Percentiles rank a stretch among this genome's conserved stretches.
Conservation (phyloP, 2,329 filamentous ascomycete species). For the Phialophora tarda region DNA sequence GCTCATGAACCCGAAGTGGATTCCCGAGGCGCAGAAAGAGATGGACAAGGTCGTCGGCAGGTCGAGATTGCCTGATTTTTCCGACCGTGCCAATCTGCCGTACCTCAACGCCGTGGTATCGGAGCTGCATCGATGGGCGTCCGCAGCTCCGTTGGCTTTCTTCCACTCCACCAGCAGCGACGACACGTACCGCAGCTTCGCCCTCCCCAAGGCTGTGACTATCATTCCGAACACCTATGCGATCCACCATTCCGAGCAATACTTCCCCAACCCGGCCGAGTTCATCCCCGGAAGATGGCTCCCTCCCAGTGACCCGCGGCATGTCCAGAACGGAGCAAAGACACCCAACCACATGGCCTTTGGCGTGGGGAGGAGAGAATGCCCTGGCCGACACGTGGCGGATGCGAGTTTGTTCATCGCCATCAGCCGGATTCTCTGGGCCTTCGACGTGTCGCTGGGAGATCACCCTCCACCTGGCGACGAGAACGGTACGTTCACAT, state of each 20-base stretch:
- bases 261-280: slow-evolving; percentile 46
- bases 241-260: slow-evolving; percentile 44
- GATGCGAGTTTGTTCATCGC: slow-evolving; percentile 55
- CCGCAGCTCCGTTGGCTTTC: slow-evolving; percentile 44
- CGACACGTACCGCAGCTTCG: slow-evolving; percentile 55
- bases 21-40: slow-evolving; percentile 52
- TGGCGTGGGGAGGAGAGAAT: slow-evolving; percentile 60
- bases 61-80: slow-evolving; percentile 45
- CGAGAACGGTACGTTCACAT: slow-evolving; percentile 5
- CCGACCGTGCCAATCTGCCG: slow-evolving; percentile 47
- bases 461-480: slow-evolving; percentile 9
- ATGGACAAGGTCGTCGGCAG: slow-evolving; percentile 51
- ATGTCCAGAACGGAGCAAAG: slow-evolving; percentile 43
- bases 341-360: slow-evolving; percentile 58
- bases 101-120: slow-evolving; percentile 48
- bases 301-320: slow-evolving; percentile 36
- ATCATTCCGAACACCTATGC: slow-evolving; percentile 34
- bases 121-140: slow-evolving; percentile 47
- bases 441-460: slow-evolving; percentile 23
- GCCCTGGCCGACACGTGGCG: slow-evolving; percentile 46
- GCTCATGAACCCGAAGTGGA: slow-evolving; percentile 51
- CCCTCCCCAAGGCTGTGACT: slow-evolving; percentile 54
- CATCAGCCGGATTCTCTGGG: slow-evolving; percentile 56
- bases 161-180: slow-evolving; percentile 49
- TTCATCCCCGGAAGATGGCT: slow-evolving; percentile 55